phyloP scores from a whole-genome alignment of 371 early-diverging fungal genomes.

The Mortierella sp. region DNA sequence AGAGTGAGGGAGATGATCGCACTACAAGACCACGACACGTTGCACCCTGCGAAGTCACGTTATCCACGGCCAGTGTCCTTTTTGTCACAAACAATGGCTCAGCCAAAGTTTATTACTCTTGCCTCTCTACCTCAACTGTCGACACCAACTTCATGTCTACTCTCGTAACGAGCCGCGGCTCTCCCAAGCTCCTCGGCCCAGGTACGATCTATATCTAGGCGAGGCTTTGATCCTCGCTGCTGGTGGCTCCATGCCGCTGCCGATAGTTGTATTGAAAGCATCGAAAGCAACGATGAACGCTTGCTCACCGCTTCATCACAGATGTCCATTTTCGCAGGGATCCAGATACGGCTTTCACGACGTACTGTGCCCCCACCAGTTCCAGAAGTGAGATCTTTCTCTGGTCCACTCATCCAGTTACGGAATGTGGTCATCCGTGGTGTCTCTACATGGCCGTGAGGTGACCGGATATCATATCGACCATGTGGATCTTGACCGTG shows the following conservation, averaged over 20 bases:
- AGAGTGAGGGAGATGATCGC: background rate
- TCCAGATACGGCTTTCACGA: background rate
- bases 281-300: background rate
- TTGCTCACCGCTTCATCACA: background rate
- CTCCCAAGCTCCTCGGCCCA: background rate
- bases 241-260: no score
- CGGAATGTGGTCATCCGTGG: slow-evolving; percentile 14
- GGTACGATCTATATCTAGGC: background rate
- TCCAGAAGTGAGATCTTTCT: background rate
- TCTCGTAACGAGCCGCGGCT: no score
- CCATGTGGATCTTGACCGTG: background rate
- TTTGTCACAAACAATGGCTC: no score
- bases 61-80: no score
- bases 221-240: background rate
- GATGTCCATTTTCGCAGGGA: background rate
- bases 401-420: slow-evolving; percentile 3
- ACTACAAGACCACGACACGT: background rate
- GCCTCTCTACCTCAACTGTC: no score
- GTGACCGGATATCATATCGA: slow-evolving; percentile 13
- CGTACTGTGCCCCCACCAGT: background rate
- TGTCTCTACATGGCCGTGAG: background rate
- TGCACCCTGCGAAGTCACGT: background rate
- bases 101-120: no score
- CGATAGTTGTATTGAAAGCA: background rate
- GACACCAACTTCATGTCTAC: no score